Evolutionary conservation across 2,329 filamentous ascomycete species (phyloP).

Genomic region (Claviceps sp.): DNA sequence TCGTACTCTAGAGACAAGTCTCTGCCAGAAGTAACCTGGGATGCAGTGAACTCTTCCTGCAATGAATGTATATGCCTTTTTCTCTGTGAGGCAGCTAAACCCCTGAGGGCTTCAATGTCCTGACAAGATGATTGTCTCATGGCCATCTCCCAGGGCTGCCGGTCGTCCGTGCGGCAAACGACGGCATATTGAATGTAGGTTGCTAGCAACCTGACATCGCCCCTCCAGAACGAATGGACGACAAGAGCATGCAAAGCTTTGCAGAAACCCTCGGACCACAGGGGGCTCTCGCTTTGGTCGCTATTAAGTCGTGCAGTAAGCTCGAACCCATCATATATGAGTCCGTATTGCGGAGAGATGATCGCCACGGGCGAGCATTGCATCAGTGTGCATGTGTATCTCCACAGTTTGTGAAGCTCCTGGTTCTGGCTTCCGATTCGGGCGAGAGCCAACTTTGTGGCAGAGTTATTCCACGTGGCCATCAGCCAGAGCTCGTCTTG

Average conservation of each 20-base stretch:
- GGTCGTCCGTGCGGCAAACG: neutral
- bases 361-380: neutral
- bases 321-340: neutral
- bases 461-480: neutral
- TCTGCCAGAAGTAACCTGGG: neutral
- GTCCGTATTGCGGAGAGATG: neutral
- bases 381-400: neutral
- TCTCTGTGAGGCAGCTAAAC: neutral
- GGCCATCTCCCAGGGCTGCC: constrained; percentile 1
- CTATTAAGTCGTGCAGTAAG: too few relatives aligned
- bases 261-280: constrained; percentile 3
- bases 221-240: constrained; percentile 1
- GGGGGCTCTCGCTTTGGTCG: neutral
- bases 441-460: neutral
- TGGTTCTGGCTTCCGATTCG: neutral
- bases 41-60: neutral
- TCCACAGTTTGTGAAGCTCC: constrained; percentile 1
- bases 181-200: constrained; percentile 2
- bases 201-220: neutral
- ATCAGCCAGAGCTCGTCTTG: neutral
- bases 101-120: neutral
- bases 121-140: neutral
- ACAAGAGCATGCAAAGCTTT: neutral
- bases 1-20: neutral
- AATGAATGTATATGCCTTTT: neutral